Conservation (phyloP, 2,329 filamentous ascomycete genomes). For the Dothideomycetes sp. region DNA sequence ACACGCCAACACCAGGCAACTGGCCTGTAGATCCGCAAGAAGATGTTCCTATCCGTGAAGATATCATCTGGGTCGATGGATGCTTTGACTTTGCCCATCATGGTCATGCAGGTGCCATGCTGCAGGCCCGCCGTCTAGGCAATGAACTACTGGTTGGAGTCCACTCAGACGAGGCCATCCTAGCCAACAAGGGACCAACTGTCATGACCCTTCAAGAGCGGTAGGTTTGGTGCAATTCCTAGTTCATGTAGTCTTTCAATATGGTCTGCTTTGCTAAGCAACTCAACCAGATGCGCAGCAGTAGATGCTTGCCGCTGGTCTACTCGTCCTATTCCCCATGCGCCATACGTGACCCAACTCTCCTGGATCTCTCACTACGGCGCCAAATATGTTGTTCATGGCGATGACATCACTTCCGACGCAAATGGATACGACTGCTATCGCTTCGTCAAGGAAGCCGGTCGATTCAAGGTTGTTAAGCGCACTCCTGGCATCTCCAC, state of each 20-base stretch:
- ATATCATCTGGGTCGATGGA: conserved; percentile 93
- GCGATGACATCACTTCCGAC: conserved; percentile 95
- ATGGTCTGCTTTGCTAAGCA: neutral
- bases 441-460: conserved; percentile 88
- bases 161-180: conserved; percentile 89
- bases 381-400: conserved; percentile 91
- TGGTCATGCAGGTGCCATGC: conserved; percentile 91
- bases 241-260: no score
- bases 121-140: conserved; percentile 87
- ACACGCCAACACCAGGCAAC: conserved; percentile 43
- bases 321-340: conserved; percentile 68
- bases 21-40: conserved; percentile 58
- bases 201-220: conserved; percentile 92
- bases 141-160: conserved; percentile 83
- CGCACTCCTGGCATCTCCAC: conserved; percentile 93
- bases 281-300: conserved; percentile 49
- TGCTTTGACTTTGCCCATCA: conserved; percentile 99
- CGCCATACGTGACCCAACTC: conserved; percentile 88
- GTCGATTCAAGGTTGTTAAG: conserved; percentile 92
- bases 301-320: conserved; percentile 95
- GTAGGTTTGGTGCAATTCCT: conserved; percentile 21
- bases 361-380: conserved; percentile 94
- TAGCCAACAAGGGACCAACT: conserved; percentile 94
- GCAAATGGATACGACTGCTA: conserved; percentile 92
- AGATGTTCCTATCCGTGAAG: conserved; percentile 45